Evolutionary conservation across 495 filamentous ascomycete genomes (phyloP).

Genomic region (Emericellopsis terricola): DNA sequence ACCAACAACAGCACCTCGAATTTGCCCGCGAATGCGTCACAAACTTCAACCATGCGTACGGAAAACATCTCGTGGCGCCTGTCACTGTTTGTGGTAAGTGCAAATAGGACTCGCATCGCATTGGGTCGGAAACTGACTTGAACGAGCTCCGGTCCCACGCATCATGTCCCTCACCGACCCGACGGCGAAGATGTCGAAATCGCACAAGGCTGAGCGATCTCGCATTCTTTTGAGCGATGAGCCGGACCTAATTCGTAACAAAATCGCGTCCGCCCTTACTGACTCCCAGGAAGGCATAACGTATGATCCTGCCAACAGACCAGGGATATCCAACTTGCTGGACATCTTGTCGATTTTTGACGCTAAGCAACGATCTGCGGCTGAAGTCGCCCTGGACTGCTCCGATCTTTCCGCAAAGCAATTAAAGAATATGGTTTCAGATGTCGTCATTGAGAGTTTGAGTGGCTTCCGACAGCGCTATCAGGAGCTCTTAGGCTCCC

Average conservation of each 20-base stretch:
- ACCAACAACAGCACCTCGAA: constrained; percentile 87
- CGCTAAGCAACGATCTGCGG: constrained; percentile 18
- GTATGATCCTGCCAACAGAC: constrained; percentile 52
- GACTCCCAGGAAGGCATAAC: constrained; percentile 45
- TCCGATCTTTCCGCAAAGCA: constrained; percentile 34
- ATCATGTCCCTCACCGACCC: constrained; percentile 80
- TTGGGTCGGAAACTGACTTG: no score
- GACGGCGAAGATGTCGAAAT: constrained; percentile 82
- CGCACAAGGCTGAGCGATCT: constrained; percentile 45
- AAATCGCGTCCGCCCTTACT: constrained; percentile 59
- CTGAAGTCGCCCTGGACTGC: constrained; percentile 37
- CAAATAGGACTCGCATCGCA: no score
- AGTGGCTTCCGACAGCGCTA: constrained; percentile 43
- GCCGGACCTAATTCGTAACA: constrained; percentile 36
- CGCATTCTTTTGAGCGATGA: constrained; percentile 68
- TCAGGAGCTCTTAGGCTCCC: constrained; percentile 24
- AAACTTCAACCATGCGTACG: constrained; percentile 65
- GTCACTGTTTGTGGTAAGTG: no score
- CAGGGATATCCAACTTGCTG: constrained; percentile 77
- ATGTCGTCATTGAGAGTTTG: constrained; percentile 35
- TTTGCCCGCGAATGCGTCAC: constrained; percentile 69
- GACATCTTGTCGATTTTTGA: constrained; percentile 54
- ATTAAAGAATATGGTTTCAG: constrained; percentile 47
- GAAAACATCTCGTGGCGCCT: constrained; percentile 40
- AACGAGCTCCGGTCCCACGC: constrained; percentile 42